Evolutionary conservation across 2,329 filamentous ascomycete species (phyloP), one percentile per base, ranked within the genome.

Genomic region (Graphilbum sp.): DNA sequence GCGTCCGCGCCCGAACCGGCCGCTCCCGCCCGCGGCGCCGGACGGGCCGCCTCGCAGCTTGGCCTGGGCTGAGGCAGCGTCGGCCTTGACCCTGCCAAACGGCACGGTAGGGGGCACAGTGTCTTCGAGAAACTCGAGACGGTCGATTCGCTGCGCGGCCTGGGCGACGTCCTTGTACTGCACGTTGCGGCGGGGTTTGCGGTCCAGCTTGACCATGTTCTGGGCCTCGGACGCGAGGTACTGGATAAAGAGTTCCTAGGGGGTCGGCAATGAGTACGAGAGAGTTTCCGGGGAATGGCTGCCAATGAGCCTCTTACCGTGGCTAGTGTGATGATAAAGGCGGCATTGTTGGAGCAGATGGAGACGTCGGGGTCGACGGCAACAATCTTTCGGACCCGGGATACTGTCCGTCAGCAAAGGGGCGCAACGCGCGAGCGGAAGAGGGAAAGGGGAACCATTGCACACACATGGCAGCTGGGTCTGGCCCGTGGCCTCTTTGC

Each of bases 311-410:
- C n/a, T 54, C 69, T 46, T 58, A 83, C 81, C 4, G 90, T 87
- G 18, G 90, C 90, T 43, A 94, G 69, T 2, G 88, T 87, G 50
- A 96, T 92, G 41, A 88, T 77, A 56, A 96, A 96, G 17, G 87
- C 82, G 38, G 88, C 88, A 52, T 93, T 93, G 57, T 87, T 93
- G 34, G 87, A 93, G 57, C 85, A 93, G 54, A 82, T 73, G 45
- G 66, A 67, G 44, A 94, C 81, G 45, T 95, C 88, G 32, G 83
- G 75, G 57, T 98, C 90, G 41, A 85, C 72, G 35, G 75, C 72
- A 43, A 98, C 84, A 54, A 98, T 94, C 62, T 93, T 94, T 62
- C 95, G 95, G 42, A 98, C 84, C 50, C 90, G 75, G 16, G 90
- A 83, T 40, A 96, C 90, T 96, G 45, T n/a, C n/a, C n/a, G n/a